Base-by-base conservation (phyloP, 352 stramenopile species). In the Phytophthora podocarpi region DNA sequence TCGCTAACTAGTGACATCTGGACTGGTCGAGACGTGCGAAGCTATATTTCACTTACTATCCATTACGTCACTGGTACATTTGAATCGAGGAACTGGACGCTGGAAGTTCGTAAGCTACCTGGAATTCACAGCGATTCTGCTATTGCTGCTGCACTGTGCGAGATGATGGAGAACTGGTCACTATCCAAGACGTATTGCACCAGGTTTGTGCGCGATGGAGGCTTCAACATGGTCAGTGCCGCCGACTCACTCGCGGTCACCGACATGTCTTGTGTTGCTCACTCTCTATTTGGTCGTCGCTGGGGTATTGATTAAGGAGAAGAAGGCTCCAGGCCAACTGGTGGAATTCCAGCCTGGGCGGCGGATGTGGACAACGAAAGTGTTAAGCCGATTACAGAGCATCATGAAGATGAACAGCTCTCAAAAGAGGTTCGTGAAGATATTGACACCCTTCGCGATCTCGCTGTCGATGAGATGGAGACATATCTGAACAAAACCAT, bases 1-100 rank as follows among this genome's bases (percentile, higher is more conserved):
- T 66, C 57, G 1, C 6, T 54, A 2, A 59, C 47, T 6, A 49
- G 37, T 34, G 57, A 65, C 39, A 65, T 54, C 4, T 65, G 37
- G 57, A 65, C 46, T 39, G 28, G 20, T 1, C 1, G 57, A n/a
- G 28, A 59, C n/a, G 40, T 9, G 2, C 21, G 40, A 3, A 65
- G 57, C 26, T 55, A 63, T 15, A 55, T 63, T 15, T 54, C 54
- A 15, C 26, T 49, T 6, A 65, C 46, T 2, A 39, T 65, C 40
- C 57, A 65, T 32, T 65, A 54, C 18, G 24, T 54, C 5, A 31
- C 5, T 1, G 20, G 54, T 4, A 9, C 6, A 0, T 59, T 65
- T 34, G 3, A 59, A 7, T 8, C 12, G 10, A 37, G 16, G 4
- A 57, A 47, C 27, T 65, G 57, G 57, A 59, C 39, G 0, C 12